phyloP scores from a whole-genome alignment of 257 asterid genomes.

The Echites panduratus region DNA sequence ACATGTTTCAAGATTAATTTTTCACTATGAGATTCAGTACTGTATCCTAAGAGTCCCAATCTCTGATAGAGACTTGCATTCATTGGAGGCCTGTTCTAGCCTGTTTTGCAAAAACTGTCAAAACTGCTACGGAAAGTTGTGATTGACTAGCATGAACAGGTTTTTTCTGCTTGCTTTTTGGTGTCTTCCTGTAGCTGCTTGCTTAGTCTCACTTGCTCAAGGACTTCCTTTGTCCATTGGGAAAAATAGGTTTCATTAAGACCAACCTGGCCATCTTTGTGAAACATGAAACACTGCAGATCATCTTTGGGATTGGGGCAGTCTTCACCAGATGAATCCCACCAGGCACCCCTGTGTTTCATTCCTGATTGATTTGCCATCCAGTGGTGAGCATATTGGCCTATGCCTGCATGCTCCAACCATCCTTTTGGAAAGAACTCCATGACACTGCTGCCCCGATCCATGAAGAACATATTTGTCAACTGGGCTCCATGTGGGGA shows the following conservation, averaged over 20 bases:
- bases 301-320: slow-evolving; percentile 27
- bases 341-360: slow-evolving; percentile 36
- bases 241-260: slow-evolving; percentile 32
- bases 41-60: not conserved
- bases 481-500: slow-evolving; percentile 41
- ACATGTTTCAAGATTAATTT: not conserved
- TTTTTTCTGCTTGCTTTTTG: slow-evolving; percentile 4
- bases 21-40: not conserved
- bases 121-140: not conserved
- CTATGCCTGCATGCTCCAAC: slow-evolving; percentile 28
- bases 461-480: slow-evolving; percentile 35
- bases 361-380: slow-evolving; percentile 34
- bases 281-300: slow-evolving; percentile 22
- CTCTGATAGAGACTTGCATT: not conserved
- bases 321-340: slow-evolving; percentile 26
- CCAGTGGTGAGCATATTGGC: slow-evolving; percentile 38
- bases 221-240: slow-evolving; percentile 32
- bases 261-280: slow-evolving; percentile 32
- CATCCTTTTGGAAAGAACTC: slow-evolving; percentile 43
- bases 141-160: slow-evolving; percentile 9
- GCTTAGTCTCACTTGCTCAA: slow-evolving; percentile 19
- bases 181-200: slow-evolving; percentile 20
- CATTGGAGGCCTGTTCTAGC: not conserved
- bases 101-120: no score
- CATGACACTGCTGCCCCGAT: slow-evolving; percentile 28